phyloP scores from a whole-genome alignment of 202 grass and related monocot species.

The Zizania palustris region DNA sequence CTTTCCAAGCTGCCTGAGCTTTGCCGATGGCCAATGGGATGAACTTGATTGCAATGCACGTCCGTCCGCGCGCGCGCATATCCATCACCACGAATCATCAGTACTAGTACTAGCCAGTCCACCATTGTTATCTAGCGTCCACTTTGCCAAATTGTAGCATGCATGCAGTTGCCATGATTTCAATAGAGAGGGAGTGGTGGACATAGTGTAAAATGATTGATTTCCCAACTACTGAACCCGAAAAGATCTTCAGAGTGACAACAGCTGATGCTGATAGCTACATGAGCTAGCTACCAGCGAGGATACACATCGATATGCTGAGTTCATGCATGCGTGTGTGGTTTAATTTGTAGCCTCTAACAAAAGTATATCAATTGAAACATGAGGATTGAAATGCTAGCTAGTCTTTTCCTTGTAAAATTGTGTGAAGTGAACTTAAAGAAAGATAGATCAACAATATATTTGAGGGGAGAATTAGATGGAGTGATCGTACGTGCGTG shows the following conservation, averaged over 20 bases:
- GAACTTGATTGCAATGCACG: constrained; percentile 38
- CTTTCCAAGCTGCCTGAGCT: background rate
- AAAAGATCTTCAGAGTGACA: background rate
- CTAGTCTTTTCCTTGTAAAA: background rate
- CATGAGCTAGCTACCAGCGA: too few relatives aligned
- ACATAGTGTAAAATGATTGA: background rate
- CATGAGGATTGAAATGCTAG: background rate
- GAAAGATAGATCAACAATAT: background rate
- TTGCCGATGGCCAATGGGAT: constrained; percentile 26
- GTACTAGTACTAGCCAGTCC: background rate
- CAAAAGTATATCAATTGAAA: background rate
- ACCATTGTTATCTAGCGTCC: background rate
- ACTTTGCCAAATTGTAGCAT: background rate
- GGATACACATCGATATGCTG: too few relatives aligned
- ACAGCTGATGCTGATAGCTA: background rate
- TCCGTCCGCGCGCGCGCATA: background rate
- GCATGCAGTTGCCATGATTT: constrained; percentile 1
- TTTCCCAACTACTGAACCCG: background rate
- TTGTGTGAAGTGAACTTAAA: background rate
- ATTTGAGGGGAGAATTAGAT: background rate
- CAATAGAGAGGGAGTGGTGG: background rate
- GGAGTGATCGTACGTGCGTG: background rate
- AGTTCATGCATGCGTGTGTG: too few relatives aligned
- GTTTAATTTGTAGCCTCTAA: too few relatives aligned
- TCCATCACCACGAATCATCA: background rate